Base-by-base conservation (phyloP, 2,329 filamentous ascomycete species). In the Alternaria infectoria region DNA sequence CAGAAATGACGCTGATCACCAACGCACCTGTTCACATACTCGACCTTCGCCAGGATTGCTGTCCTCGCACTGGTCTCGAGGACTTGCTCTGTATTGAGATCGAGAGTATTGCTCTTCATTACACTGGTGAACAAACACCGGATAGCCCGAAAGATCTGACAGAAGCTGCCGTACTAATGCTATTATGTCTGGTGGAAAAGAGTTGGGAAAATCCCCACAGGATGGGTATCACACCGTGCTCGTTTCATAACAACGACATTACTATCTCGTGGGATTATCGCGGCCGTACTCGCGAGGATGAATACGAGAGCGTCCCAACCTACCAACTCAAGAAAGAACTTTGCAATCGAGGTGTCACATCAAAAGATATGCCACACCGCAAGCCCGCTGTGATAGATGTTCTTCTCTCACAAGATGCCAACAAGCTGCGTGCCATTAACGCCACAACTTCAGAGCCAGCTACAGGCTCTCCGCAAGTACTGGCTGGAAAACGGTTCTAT, bases 51-150 rank as follows among this genome's bases (percentile, higher is more conserved):
- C 0, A 17, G 3, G 36, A 40, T 40, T 1, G n/a, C n/a, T 40
- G 1, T 17, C 36, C 36, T 45, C 43, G 43, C 17, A 19, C 17
- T 45, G 43, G 43, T 45, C 1, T 45, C 43, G 19, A 45, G 17
- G 43, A 45, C 19, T 21, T 45, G 1, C 17, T 45, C 1, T 45
- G 0, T 45, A 21, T 19, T 21, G 43, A 45, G 11, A 45, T 45
- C 17, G 0, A 45, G 0, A 21, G 1, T 0, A 45, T 13, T 21
- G 12, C 2, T 1, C 28, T 32, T 1, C 28, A 32, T 32, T 32
- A 30, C n/a, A n/a, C n/a, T n/a, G n/a, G n/a, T n/a, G n/a, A n/a
- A n/a, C n/a, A n/a, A n/a, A n/a, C n/a, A n/a, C n/a, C n/a, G n/a
- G n/a, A n/a, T n/a, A n/a, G n/a, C n/a, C n/a, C n/a, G n/a, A n/a